A percentile compares a stretch with the other conserved stretches of the same genome.
These are phyloP conservation scores for Ogataea hybrid DNA, from an alignment of 1,139 yeast genomes.

Conservation along the genomic window DNA sequence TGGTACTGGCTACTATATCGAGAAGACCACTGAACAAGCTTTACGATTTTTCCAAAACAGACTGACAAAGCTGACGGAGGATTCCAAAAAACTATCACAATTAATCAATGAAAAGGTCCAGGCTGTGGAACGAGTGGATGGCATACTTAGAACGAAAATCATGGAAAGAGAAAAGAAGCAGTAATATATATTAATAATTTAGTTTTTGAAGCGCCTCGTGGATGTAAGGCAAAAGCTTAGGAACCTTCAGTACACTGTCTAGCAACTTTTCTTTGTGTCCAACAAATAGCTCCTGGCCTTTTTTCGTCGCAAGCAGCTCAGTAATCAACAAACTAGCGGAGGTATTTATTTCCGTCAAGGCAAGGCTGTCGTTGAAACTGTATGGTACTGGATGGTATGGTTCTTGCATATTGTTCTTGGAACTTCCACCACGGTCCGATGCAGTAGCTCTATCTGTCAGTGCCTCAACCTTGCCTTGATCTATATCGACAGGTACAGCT, in stretches of 20 bases:
- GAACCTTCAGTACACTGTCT: conserved; percentile 33
- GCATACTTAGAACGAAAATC: conserved; percentile 42
- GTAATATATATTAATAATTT: conserved; percentile 20
- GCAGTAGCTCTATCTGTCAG: conserved; percentile 18
- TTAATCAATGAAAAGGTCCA: conserved; percentile 68
- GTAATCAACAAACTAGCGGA: conserved; percentile 35
- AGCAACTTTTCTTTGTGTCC: conserved; percentile 31
- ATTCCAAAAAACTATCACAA: conserved; percentile 69
- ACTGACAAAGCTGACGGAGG: conserved; percentile 68
- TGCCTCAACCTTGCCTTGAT: conserved; percentile 34
- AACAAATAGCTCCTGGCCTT: conserved; percentile 32
- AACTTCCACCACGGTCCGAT: conserved; percentile 9
- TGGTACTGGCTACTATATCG: conserved; percentile 95
- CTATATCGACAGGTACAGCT: conserved; percentile 43
- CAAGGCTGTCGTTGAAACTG: conserved; percentile 28
- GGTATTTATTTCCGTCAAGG: conserved; percentile 38
- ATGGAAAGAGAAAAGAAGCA: conserved; percentile 25
- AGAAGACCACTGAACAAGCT: conserved; percentile 70
- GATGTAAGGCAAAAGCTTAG: conserved; percentile 33
- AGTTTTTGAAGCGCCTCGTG: conserved; percentile 28
- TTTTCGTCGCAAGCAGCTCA: conserved; percentile 30
- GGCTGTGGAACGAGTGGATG: conserved; percentile 49
- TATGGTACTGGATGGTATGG: conserved; percentile 30
- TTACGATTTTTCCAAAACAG: conserved; percentile 71
- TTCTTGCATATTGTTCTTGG: conserved; percentile 27